These are phyloP conservation scores for Candida dubliniensis DNA, from an alignment of 1,139 yeast species.

Conservation along the genomic window DNA sequence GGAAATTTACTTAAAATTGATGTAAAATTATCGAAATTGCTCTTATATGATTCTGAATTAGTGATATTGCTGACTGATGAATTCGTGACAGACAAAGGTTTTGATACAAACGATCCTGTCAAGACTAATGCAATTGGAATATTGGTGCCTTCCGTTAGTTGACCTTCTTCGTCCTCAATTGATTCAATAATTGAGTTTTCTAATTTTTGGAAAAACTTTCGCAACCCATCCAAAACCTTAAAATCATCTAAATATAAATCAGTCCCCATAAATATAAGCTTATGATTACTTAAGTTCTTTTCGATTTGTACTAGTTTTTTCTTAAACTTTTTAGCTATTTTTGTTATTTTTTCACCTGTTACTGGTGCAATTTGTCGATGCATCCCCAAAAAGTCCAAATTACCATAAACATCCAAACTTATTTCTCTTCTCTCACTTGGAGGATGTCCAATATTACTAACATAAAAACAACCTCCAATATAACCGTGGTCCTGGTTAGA, in stretches of 20 bases:
- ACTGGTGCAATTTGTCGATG: constrained; percentile 40
- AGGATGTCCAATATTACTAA: constrained; percentile 80
- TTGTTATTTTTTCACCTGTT: constrained; percentile 27
- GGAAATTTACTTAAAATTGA: constrained; percentile 41
- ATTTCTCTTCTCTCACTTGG: constrained; percentile 75
- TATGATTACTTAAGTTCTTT: constrained; percentile 52
- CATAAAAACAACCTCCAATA: constrained; percentile 61
- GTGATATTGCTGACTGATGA: constrained; percentile 43
- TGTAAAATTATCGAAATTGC: constrained; percentile 72
- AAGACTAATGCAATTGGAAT: constrained; percentile 54
- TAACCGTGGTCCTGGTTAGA: constrained; percentile 28
- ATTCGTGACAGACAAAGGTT: constrained; percentile 54
- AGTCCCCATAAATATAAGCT: constrained; percentile 69
- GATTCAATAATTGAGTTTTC: constrained; percentile 39
- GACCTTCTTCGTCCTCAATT: constrained; percentile 18
- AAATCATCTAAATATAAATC: constrained; percentile 66
- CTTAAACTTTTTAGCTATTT: constrained; percentile 61
- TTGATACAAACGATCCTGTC: constrained; percentile 63
- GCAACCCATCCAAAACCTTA: constrained; percentile 58
- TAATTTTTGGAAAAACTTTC: constrained; percentile 54
- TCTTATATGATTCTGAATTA: constrained; percentile 60
- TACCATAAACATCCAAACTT: constrained; percentile 71
- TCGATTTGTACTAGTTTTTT: constrained; percentile 59
- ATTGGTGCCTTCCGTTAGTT: no score
- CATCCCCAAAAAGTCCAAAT: constrained; percentile 78